Evolutionary conservation across 208 protist genomes (phyloP).

Genomic region (Wallacemonas sp.): DNA sequence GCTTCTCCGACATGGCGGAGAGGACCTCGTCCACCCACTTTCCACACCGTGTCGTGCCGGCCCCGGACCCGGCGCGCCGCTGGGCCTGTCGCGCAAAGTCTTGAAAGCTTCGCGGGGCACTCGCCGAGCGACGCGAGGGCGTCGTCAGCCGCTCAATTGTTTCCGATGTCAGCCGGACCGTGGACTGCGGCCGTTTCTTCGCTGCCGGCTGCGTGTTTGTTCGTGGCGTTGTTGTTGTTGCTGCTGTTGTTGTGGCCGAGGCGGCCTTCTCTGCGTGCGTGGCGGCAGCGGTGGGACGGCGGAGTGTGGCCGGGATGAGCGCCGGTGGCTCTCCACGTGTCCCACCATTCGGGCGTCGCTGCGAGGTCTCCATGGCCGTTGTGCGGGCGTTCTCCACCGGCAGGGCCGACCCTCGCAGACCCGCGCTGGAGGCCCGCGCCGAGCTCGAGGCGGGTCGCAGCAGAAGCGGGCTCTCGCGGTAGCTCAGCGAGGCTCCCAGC

Average conservation of each 20-base stretch:
- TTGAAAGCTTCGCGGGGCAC: not conserved
- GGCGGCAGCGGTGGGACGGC: no score
- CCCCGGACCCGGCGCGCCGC: not conserved
- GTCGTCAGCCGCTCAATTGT: slow-evolving; percentile 30
- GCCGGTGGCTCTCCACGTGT: not conserved
- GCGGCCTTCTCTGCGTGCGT: not conserved
- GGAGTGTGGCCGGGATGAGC: no score
- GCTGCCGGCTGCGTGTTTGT: no score
- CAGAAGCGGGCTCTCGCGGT: slow-evolving; percentile 1
- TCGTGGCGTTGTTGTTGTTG: no score
- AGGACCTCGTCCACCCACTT: slow-evolving; percentile 47
- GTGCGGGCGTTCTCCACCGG: no score
- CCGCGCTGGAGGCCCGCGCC: no score
- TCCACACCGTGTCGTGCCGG: slow-evolving; percentile 23
- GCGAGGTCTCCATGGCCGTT: no score
- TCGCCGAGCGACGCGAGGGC: slow-evolving; percentile 17
- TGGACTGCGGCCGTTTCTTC: no score
- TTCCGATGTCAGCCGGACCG: slow-evolving; percentile 21
- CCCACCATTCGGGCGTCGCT: no score
- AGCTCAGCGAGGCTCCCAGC: not conserved
- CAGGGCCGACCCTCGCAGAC: no score
- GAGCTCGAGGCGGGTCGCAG: no score
- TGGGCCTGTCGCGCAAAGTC: not conserved
- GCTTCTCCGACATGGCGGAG: slow-evolving; percentile 21
- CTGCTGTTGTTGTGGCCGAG: no score